phyloP scores from a whole-genome alignment of 257 asterid genomes.

The Nicotiana undulata region DNA sequence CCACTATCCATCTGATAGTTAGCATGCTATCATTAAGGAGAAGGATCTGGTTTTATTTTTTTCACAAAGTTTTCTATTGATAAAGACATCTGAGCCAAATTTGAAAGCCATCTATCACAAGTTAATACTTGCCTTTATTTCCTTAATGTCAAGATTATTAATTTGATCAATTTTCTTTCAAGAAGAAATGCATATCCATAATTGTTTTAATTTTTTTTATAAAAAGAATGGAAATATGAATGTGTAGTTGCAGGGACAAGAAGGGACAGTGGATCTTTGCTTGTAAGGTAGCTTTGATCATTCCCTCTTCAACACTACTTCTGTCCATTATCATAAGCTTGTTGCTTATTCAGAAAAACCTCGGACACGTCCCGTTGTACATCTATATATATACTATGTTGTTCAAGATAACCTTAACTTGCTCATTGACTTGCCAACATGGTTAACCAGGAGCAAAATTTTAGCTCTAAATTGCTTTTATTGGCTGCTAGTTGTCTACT shows the following conservation, averaged over 20 bases:
- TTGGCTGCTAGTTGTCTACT: background rate
- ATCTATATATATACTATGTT: background rate
- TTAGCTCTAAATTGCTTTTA: background rate
- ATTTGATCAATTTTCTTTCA: background rate
- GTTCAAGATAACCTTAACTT: constrained; percentile 1
- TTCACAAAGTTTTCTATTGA: constrained; percentile 1
- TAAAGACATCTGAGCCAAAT: constrained; percentile 14
- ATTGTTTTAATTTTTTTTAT: background rate
- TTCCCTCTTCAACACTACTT: constrained; percentile 33
- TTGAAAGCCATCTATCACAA: background rate
- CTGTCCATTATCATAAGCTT: constrained; percentile 16
- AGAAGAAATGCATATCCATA: background rate
- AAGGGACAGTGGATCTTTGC: constrained; percentile 29
- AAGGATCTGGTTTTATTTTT: background rate
- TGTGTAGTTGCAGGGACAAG: constrained; percentile 4
- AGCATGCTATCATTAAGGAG: background rate
- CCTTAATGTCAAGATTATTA: background rate
- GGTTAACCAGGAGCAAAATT: background rate
- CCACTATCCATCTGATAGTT: constrained; percentile 2
- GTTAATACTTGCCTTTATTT: background rate
- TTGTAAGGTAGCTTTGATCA: constrained; percentile 27
- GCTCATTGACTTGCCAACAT: background rate
- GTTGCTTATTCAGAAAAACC: constrained; percentile 8
- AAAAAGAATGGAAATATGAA: background rate
- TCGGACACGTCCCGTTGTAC: background rate